A percentile compares a stretch with the other conserved stretches of the same genome.
Evolutionary conservation across 495 filamentous ascomycete species (phyloP).

Genomic region (Parachaetomium inaequale): DNA sequence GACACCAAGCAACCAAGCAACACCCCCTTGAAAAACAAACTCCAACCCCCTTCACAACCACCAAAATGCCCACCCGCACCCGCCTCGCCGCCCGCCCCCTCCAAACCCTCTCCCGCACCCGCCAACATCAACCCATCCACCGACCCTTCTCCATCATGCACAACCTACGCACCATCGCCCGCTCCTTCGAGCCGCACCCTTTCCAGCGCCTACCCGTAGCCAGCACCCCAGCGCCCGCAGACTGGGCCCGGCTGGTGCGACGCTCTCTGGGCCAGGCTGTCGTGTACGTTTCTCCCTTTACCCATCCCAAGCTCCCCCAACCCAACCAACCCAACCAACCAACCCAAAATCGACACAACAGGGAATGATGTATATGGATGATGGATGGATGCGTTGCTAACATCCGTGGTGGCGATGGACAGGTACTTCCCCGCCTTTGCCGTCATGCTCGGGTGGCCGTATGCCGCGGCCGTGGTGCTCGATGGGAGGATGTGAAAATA

Average conservation of each 20-base stretch:
- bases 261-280: conserved; percentile 12
- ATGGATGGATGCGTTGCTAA: background rate
- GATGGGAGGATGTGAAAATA: background rate
- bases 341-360: too few species aligned
- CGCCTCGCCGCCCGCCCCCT: conserved; percentile 3
- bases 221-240: conserved; percentile 19
- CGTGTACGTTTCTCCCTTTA: conserved; percentile 21
- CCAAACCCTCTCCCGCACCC: background rate
- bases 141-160: conserved; percentile 30
- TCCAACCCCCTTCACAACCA: background rate
- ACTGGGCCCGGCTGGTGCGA: conserved; percentile 27
- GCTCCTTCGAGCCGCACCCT: conserved; percentile 34
- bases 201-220: conserved; percentile 33
- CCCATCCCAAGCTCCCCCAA: background rate
- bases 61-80: background rate
- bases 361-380: background rate
- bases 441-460: background rate
- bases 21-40: too few species aligned
- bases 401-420: background rate
- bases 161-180: conserved; percentile 29
- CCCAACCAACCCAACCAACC: background rate
- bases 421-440: background rate
- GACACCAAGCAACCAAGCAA: conserved; percentile 10
- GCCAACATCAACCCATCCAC: conserved; percentile 8
- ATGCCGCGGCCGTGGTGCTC: background rate